phyloP scores from a whole-genome alignment of 495 filamentous ascomycete genomes.

The Podospora appendiculata region DNA sequence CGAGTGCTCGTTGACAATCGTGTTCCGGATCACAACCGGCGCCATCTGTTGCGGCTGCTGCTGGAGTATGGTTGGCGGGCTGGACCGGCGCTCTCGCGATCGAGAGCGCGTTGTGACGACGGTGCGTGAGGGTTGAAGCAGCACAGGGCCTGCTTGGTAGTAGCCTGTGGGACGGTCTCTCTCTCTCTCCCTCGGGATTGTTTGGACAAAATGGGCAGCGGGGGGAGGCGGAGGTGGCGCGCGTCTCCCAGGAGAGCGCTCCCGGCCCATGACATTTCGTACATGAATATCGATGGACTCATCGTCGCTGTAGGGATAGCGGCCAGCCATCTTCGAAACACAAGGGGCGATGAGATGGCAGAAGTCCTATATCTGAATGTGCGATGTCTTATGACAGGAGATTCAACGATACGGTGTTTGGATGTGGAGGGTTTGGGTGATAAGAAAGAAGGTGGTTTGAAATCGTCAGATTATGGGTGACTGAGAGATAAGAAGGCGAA shows the following conservation, averaged over 20 bases:
- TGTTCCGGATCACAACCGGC: slow-evolving; percentile 46
- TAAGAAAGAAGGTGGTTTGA: too few species aligned
- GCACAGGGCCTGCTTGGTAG: slow-evolving; percentile 16
- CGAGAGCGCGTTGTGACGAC: slow-evolving; percentile 27
- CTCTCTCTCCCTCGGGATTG: slow-evolving; percentile 17
- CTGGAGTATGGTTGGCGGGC: slow-evolving; percentile 15
- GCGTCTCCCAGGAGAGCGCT: slow-evolving; percentile 1
- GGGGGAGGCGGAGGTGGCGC: slow-evolving; percentile 23
- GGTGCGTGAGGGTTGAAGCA: slow-evolving; percentile 28
- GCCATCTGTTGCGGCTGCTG: slow-evolving; percentile 17
- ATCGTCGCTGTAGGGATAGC: slow-evolving; percentile 19
- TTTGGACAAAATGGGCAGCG: slow-evolving; percentile 32
- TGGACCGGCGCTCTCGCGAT: slow-evolving; percentile 33
- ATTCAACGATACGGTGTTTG: too few species aligned
- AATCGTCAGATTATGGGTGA: neutral
- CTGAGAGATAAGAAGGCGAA: too few species aligned
- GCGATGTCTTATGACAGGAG: neutral
- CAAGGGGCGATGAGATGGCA: neutral
- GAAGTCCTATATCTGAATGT: neutral
- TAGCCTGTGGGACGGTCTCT: slow-evolving; percentile 21
- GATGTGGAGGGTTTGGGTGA: too few species aligned
- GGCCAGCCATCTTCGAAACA: slow-evolving; percentile 11
- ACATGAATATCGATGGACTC: slow-evolving; percentile 37
- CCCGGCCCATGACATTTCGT: slow-evolving; percentile 20
- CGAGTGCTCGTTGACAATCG: slow-evolving; percentile 29